Conservation (phyloP, 345 rosid species). For the Eucalyptus brandiana region DNA sequence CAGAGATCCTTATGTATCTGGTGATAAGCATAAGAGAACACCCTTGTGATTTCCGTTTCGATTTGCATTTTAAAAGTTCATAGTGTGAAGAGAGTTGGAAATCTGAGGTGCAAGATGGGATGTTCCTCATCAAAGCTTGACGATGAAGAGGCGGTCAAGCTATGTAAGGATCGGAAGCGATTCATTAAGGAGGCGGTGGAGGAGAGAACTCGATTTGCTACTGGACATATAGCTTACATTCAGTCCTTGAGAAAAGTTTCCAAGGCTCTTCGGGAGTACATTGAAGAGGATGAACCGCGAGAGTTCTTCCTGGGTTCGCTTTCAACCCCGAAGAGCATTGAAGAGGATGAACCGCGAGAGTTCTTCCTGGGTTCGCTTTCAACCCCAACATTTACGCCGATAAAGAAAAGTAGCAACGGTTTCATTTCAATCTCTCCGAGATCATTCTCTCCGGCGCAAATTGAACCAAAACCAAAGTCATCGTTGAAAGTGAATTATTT, state of each 20-base stretch:
- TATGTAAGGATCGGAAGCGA: conserved; percentile 79
- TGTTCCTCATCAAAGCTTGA: conserved; percentile 85
- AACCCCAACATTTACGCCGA: conserved; percentile 42
- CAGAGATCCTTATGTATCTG: conserved; percentile 24
- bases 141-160: conserved; percentile 90
- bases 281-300: conserved; percentile 67
- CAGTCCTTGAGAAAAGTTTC: conserved; percentile 78
- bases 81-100: neutral
- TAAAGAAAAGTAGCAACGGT: conserved; percentile 46
- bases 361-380: conserved; percentile 52
- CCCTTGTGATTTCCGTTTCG: conserved; percentile 1
- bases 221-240: conserved; percentile 70
- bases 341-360: conserved; percentile 66
- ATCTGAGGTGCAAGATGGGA: conserved; percentile 49
- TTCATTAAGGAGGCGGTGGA: conserved; percentile 91
- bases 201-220: conserved; percentile 72
- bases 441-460: conserved; percentile 26
- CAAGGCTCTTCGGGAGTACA: conserved; percentile 63
- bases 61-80: conserved; percentile 8
- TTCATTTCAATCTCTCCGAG: conserved; percentile 65
- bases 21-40: neutral
- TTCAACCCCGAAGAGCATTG: conserved; percentile 33
- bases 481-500: conserved; percentile 49
- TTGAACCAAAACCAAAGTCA: conserved; percentile 28
- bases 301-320: conserved; percentile 59